Percentiles rank a stretch among this genome's conserved stretches.
Evolutionary conservation across 208 protist species (phyloP).

Genomic region (Crithidia thermophila): DNA sequence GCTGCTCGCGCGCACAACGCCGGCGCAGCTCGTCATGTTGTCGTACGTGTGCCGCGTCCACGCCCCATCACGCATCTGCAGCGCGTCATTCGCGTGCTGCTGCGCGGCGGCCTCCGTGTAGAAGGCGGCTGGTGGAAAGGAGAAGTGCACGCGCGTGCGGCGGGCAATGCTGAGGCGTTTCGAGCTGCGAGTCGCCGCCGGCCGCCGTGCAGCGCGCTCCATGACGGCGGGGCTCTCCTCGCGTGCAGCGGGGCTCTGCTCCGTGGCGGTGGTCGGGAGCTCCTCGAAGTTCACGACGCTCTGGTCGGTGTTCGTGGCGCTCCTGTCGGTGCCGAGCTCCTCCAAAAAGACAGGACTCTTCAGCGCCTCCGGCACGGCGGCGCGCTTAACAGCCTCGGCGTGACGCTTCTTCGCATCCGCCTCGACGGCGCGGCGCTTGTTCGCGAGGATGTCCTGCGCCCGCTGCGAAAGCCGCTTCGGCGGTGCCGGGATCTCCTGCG

Average conservation of each 20-base stretch:
- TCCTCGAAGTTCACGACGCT: conserved; percentile 15
- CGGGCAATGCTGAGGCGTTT: conserved; percentile 24
- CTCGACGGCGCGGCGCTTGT: conserved; percentile 44
- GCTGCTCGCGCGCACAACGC: conserved; percentile 16
- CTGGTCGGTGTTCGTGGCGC: background rate
- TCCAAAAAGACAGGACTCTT: conserved; percentile 12
- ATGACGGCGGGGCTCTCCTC: background rate
- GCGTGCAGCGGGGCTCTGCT: conserved; percentile 7
- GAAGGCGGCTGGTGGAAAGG: conserved; percentile 28
- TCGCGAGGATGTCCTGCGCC: conserved; percentile 60
- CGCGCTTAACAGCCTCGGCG: conserved; percentile 27
- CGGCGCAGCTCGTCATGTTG: conserved; percentile 13
- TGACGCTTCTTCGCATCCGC: conserved; percentile 40
- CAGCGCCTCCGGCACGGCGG: conserved; percentile 7
- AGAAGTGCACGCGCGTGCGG: conserved; percentile 25
- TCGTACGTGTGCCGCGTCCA: conserved; percentile 49
- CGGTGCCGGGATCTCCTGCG: conserved; percentile 52
- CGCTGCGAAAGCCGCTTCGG: conserved; percentile 64
- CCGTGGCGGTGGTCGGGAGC: too few species aligned
- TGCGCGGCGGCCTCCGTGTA: conserved; percentile 26
- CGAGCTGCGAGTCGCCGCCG: background rate
- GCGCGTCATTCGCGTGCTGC: conserved; percentile 21
- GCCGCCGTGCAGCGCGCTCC: background rate
- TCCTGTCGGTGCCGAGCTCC: conserved; percentile 3
- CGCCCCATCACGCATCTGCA: conserved; percentile 9